Evolutionary conservation across 2,329 filamentous ascomycete species (phyloP), one percentile per base, ranked within the genome.

Genomic region (Septoria petroselini): DNA sequence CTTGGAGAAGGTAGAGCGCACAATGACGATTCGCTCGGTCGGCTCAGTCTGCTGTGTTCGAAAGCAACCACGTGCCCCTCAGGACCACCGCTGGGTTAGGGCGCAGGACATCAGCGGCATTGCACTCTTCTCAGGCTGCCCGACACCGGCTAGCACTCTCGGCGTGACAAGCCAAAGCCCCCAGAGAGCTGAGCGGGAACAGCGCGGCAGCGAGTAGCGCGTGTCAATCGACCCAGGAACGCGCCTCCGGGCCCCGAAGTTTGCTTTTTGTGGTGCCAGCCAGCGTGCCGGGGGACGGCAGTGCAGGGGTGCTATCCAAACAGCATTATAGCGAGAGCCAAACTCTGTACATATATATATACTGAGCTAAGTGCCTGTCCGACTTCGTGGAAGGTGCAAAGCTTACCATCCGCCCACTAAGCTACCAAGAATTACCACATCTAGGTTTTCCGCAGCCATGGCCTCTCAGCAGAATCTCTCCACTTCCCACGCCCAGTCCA

Each of bases 361-460:
- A 41, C 30, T 17, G 14, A 37, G 23, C 23, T 27, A 27, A 27
- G 9, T 5, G 23, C 23, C 23, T 9, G 5, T 27, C 23, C 23
- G 9, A 9, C 9, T 27, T 17, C 31, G 31, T 34, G 31, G 31
- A 34, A 34, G 23, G 23, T 27, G 23, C 23, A 25, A 29, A 15
- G 39, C 39, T 41, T 23, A 41, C 39, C 29, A 15, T 17, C 23
- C 9, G 12, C 18, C 15, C 7, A 30, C 23, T 7, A 2, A 15
- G 19, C 39, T 27, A 17, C 29, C 39, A 18, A 12, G 23, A 27
- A 41, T 29, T 41, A 17, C 23, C 23, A 30, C 15, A 41, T 43
- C 41, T 31, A 47, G 35, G 14, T 47, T 47, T 27, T 30, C 8
- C n/a, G 19, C 33, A 47, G 38, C 43, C 43, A 40, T 47, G 43